Conservation (phyloP, 1,284 basidiomycete species). For the Gomphus bonarii region DNA sequence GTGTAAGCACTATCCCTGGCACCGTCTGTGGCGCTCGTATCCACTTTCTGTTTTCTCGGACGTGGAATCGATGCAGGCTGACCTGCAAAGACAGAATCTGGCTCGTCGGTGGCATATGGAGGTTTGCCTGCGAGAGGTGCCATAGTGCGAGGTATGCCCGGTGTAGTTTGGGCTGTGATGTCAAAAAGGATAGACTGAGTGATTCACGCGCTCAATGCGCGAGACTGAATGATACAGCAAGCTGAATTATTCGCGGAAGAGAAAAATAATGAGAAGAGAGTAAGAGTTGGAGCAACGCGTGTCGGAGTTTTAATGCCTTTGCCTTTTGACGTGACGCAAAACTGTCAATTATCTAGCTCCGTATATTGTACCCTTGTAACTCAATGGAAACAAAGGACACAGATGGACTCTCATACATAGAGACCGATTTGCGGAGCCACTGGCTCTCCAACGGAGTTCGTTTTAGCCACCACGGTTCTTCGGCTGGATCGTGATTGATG, state of each 20-base stretch:
- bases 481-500: too few species aligned
- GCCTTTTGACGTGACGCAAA: not conserved
- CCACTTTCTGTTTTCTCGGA: constrained; percentile 10
- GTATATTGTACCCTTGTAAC: too few species aligned
- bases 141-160: constrained; percentile 1
- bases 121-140: constrained; percentile 50
- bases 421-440: too few species aligned
- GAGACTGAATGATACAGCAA: constrained; percentile 7
- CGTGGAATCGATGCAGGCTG: constrained; percentile 19
- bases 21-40: constrained; percentile 24
- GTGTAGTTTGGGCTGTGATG: constrained; percentile 9
- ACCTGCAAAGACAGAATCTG: constrained; percentile 44
- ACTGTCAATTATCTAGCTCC: too few species aligned
- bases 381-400: too few species aligned
- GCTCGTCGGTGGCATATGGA: constrained; percentile 58
- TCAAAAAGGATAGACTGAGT: constrained; percentile 2
- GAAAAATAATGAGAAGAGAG: not conserved
- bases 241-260: not conserved
- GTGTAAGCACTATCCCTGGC: constrained; percentile 40
- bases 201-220: not conserved
- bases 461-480: too few species aligned
- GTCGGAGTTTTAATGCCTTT: not conserved
- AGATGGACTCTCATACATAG: too few species aligned
- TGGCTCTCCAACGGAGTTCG: too few species aligned
- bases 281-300: not conserved